These are phyloP conservation scores for Phytopythium boreale DNA, from an alignment of 352 stramenopile species.

Conservation along the genomic window DNA sequence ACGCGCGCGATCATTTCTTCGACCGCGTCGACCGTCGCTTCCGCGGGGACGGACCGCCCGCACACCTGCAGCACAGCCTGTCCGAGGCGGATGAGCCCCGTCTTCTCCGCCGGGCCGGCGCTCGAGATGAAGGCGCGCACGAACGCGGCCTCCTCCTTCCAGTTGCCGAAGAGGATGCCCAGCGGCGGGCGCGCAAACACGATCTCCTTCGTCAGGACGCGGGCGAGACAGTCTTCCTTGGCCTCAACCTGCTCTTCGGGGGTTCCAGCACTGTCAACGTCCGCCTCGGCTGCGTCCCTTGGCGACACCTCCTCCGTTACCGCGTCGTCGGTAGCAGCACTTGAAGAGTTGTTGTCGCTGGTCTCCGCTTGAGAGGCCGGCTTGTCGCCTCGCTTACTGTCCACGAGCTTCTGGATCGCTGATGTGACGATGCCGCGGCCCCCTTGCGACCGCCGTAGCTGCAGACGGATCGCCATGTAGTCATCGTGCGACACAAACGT, in stretches of 20 bases:
- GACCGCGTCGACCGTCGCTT: constrained; percentile 49
- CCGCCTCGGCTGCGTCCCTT: constrained; percentile 7
- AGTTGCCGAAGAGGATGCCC: constrained; percentile 81
- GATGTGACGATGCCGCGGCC: constrained; percentile 3
- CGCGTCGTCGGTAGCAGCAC: not conserved
- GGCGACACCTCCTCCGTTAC: constrained; percentile 12
- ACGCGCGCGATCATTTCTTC: constrained; percentile 72
- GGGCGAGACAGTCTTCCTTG: constrained; percentile 15
- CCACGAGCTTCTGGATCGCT: not conserved
- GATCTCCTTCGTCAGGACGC: constrained; percentile 40
- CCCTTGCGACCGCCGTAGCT: constrained; percentile 16
- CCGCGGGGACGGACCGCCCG: constrained; percentile 52
- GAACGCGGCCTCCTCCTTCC: constrained; percentile 74
- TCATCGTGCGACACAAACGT: constrained; percentile 58
- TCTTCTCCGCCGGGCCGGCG: constrained; percentile 66
- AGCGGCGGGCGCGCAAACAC: constrained; percentile 63
- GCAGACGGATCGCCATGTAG: constrained; percentile 39
- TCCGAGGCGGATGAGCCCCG: constrained; percentile 47
- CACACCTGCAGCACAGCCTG: constrained; percentile 80
- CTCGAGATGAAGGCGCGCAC: constrained; percentile 82
- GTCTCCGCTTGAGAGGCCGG: not conserved
- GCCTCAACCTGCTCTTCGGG: not conserved
- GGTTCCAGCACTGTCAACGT: constrained; percentile 4
- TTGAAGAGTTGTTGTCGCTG: not conserved
- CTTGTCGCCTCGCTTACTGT: not conserved